Conservation (phyloP, 805 yeast species). For the Candida saitoana region DNA sequence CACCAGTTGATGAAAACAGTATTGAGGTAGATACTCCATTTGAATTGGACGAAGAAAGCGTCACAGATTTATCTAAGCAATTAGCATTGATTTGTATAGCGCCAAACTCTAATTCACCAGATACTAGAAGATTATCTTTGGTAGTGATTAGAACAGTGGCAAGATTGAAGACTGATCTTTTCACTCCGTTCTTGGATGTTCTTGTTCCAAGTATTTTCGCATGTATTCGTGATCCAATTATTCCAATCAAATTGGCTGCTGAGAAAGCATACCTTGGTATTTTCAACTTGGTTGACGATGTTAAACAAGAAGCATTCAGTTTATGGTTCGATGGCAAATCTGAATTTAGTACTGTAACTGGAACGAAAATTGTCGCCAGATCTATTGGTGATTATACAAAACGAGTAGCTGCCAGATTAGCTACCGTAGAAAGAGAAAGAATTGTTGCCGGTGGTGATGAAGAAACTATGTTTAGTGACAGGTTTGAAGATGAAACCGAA, state of each 20-base stretch:
- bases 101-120: slow-evolving; percentile 62
- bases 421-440: slow-evolving; percentile 82
- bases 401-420: slow-evolving; percentile 86
- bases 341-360: slow-evolving; percentile 37
- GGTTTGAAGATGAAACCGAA: slow-evolving; percentile 80
- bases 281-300: slow-evolving; percentile 70
- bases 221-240: slow-evolving; percentile 80
- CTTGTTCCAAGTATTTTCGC: slow-evolving; percentile 73
- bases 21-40: slow-evolving; percentile 20
- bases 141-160: slow-evolving; percentile 74
- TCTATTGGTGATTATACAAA: slow-evolving; percentile 84
- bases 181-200: slow-evolving; percentile 50
- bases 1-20: slow-evolving; percentile 16
- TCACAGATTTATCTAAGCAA: slow-evolving; percentile 43
- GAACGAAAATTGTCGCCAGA: slow-evolving; percentile 53
- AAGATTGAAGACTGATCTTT: slow-evolving; percentile 48
- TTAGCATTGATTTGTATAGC: slow-evolving; percentile 46
- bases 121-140: slow-evolving; percentile 74
- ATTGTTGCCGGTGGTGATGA: slow-evolving; percentile 86
- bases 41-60: slow-evolving; percentile 39
- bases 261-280: slow-evolving; percentile 81
- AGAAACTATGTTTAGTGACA: slow-evolving; percentile 78
- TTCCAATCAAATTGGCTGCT: slow-evolving; percentile 91
- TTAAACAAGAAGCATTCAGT: slow-evolving; percentile 47
- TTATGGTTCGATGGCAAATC: slow-evolving; percentile 56